phyloP scores from a whole-genome alignment of 2,329 filamentous ascomycete species.

The Aureobasidium sp. region DNA sequence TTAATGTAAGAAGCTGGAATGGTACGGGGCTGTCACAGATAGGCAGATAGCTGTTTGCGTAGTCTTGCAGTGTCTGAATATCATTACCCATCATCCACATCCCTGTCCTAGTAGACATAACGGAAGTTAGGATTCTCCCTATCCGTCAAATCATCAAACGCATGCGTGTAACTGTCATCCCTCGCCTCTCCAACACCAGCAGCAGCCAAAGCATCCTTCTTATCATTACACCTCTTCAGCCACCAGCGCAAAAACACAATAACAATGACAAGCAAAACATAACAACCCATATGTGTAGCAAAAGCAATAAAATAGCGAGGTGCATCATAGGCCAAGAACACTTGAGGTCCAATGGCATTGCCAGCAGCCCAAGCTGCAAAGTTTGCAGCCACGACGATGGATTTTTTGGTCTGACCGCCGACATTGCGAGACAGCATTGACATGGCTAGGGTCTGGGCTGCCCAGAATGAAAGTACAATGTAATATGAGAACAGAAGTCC shows the following conservation, averaged over 20 bases:
- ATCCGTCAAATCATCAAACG: slow-evolving; percentile 26
- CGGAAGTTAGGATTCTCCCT: slow-evolving; percentile 24
- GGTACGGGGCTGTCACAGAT: too few species aligned
- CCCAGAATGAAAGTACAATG: slow-evolving; percentile 70
- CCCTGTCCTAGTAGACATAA: slow-evolving; percentile 24
- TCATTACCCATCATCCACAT: not conserved
- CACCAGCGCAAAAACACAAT: slow-evolving; percentile 31
- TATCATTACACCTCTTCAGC: slow-evolving; percentile 33
- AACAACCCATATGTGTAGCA: slow-evolving; percentile 61
- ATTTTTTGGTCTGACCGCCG: slow-evolving; percentile 67
- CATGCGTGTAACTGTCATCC: slow-evolving; percentile 18
- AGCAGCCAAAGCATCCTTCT: slow-evolving; percentile 26
- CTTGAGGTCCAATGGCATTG: slow-evolving; percentile 59
- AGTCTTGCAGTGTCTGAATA: too few species aligned
- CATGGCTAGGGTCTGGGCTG: slow-evolving; percentile 37
- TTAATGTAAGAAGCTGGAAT: too few species aligned
- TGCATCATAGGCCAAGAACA: slow-evolving; percentile 52
- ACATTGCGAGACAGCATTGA: slow-evolving; percentile 62
- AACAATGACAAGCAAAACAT: slow-evolving; percentile 35
- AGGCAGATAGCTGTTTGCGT: too few species aligned
- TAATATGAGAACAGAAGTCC: slow-evolving; percentile 68
- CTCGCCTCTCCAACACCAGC: slow-evolving; percentile 17
- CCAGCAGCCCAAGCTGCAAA: slow-evolving; percentile 58
- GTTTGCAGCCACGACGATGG: slow-evolving; percentile 57
- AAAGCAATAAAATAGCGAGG: slow-evolving; percentile 64